Evolutionary conservation across 225 moss, liverwort and hornwort genomes (phyloP), one percentile per base, ranked within the genome.

Genomic region (Marchantia paleacea): DNA sequence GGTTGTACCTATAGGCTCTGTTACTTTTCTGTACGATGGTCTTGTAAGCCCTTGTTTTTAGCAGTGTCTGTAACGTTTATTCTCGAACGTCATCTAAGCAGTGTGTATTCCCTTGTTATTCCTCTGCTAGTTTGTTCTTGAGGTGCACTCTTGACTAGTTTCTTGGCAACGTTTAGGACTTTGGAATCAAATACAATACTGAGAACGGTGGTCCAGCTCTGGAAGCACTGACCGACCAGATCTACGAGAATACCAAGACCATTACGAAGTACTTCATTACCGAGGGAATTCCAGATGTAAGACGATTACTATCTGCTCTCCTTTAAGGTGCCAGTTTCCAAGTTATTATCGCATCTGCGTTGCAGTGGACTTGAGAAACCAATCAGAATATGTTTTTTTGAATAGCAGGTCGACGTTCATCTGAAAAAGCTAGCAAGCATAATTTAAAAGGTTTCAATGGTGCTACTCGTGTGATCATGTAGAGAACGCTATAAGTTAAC

Each of bases 131-230:
- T 4, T 74, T 10, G 70, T 20, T 50, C 31, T 72, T 18, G 51
- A 24, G 52, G 51, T 61, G 55, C 26, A 78, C 61, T 3, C 24
- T 29, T 79, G 77, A 81, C 31, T 84, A 63, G 54, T 49, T 68
- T 72, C 52, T 67, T 73, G 72, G 66, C 18, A 57, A 39, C 65
- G 79, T 88, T 61, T 81, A 96, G 92, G 99, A 99, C 78, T 99
- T 99, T 61, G 99, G 99, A 82, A 94, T 99, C 82, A 99, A 99
- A 82, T 99, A 99, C 91, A 99, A 99, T 77, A 89, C 95, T 72
- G 99, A 99, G 58, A 99, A 99, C 81, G 99, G 99, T 81, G 99
- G 99, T 20, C 99, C 99, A 65, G 99, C 99, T 84, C 87, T 92
- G 54, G 99, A 99, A 80, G 79, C 89, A 51, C 86, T 99, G 26